Base-by-base conservation (phyloP, 768 basidiomycete species). In the Tylopilus intermedius region DNA sequence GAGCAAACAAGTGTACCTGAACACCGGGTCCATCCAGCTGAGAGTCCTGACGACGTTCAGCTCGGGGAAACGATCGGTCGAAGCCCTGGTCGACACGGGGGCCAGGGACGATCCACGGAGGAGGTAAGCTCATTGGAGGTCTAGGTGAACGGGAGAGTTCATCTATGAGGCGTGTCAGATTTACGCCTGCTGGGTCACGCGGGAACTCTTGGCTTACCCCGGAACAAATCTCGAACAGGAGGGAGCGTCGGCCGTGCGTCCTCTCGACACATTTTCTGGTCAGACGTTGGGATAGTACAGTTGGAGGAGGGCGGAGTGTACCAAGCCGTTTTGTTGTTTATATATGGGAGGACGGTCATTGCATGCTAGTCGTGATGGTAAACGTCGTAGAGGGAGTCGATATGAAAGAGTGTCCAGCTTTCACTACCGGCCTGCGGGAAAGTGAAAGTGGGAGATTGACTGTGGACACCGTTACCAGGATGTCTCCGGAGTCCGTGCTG, bases 151-250 rank as follows among this genome's bases (percentile, higher is more conserved):
- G 71, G 32, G 78, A 73, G 18, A 82, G 65, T 60, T 83, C 81
- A 63, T 76, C 79, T 80, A 41, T 11, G 40, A 39, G 18, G 41
- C 15, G 14, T 8, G 45, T 57, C 37, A 57, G 44, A 45, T 41
- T 42, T 33, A 33, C 37, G 13, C n/a, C 22, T 24, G 10, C 35
- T 44, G 38, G 33, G 49, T 13, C 37, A 52, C 7, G 44, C 26
- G 33, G 46, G 35, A 39, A 35, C 8, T 2, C n/a, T 14, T 45
- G 46, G 47, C 57, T 59, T 52, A 83, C 86, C 79, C 74, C 78
- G 71, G 63, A 88, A 83, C 54, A 88, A 69, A 67, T 84, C 82
- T 46, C 83, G 81, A 50, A 88, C 86, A 44, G 84, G 77, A 38
- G 86, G 86, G 53, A 88, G 81, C 14, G 80, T 84, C 49, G 83